phyloP scores from a whole-genome alignment of 2,329 filamentous ascomycete species.

The Colletotrichum cordylinicola region DNA sequence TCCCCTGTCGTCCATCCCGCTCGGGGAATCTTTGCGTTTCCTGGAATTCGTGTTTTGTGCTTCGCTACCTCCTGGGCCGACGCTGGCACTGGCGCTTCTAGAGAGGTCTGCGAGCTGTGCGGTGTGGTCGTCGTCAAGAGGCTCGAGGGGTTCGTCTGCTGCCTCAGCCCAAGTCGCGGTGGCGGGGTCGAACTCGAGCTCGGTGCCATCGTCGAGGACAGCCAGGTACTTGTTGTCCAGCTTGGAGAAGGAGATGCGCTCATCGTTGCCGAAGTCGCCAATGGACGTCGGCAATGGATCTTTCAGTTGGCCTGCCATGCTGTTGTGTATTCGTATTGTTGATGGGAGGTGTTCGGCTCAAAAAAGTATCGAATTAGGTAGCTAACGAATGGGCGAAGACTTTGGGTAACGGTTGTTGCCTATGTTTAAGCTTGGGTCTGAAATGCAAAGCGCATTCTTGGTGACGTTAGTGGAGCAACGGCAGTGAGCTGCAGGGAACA shows the following conservation, averaged over 20 bases:
- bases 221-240: slow-evolving; percentile 83
- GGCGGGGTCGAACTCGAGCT: slow-evolving; percentile 81
- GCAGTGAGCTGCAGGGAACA: slow-evolving; percentile 5
- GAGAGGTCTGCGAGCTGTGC: slow-evolving; percentile 30
- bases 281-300: slow-evolving; percentile 62
- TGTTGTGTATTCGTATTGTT: not conserved
- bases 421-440: not conserved
- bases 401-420: not conserved
- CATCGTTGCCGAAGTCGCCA: slow-evolving; percentile 75
- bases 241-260: slow-evolving; percentile 87
- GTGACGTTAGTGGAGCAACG: slow-evolving; percentile 18
- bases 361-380: not conserved
- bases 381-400: not conserved
- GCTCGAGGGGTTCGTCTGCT: slow-evolving; percentile 50
- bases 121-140: slow-evolving; percentile 33
- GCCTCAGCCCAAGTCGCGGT: slow-evolving; percentile 78
- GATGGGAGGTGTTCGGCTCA: not conserved
- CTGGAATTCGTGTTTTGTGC: slow-evolving; percentile 24
- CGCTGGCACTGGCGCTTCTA: slow-evolving; percentile 19
- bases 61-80: not conserved
- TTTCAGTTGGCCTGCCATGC: slow-evolving; percentile 33
- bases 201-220: slow-evolving; percentile 82
- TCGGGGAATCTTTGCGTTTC: slow-evolving; percentile 49
- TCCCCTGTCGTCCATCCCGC: not conserved
- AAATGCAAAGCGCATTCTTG: slow-evolving; percentile 2